These are phyloP conservation scores for Sarocladium oryzae DNA, from an alignment of 2,329 filamentous ascomycete species.

Conservation along the genomic window DNA sequence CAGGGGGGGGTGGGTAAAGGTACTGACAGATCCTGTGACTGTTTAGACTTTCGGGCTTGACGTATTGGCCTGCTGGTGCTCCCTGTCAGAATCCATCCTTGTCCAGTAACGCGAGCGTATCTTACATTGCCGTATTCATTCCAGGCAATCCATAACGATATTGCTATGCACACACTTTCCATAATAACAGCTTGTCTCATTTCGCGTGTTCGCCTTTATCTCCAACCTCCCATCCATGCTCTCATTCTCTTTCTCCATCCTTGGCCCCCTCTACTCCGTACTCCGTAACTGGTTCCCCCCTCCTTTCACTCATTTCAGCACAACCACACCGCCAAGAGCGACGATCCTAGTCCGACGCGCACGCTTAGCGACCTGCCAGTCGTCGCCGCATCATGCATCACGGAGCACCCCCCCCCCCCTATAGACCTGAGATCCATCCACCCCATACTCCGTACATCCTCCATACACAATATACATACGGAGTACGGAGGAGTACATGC, in stretches of 20 bases:
- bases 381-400: not conserved
- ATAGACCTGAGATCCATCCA: no score
- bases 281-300: not conserved
- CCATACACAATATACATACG: no score
- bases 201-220: no score
- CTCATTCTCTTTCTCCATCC: not conserved
- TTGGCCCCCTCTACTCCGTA: not conserved
- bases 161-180: no score
- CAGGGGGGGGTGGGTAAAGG: no score
- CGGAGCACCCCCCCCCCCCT: not conserved
- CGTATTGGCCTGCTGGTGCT: not conserved
- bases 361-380: conserved; percentile 4
- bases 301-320: not conserved
- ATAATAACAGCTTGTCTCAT: not conserved
- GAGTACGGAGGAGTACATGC: no score
- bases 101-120: no score
- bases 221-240: no score
- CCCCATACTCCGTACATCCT: no score
- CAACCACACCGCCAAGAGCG: conserved; percentile 2
- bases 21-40: not conserved
- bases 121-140: no score
- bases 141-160: no score
- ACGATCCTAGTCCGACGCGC: not conserved
- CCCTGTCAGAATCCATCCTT: not conserved
- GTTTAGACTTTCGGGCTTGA: conserved; percentile 6